These are phyloP conservation scores for Setomelanomma holmii DNA, from an alignment of 2,329 filamentous ascomycete genomes.

Conservation along the genomic window DNA sequence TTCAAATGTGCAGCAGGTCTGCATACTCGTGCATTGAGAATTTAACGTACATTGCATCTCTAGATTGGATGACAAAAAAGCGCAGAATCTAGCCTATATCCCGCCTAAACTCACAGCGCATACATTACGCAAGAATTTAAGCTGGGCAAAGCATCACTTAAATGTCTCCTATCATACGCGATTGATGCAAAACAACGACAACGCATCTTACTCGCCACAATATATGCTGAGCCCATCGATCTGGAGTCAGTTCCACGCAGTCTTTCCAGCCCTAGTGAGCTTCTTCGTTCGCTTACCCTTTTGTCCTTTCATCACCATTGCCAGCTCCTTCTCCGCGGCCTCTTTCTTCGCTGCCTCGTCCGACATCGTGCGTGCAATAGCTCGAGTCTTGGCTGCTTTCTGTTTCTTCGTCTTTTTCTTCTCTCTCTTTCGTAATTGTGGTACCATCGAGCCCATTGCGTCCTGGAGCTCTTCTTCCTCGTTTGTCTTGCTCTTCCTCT, in stretches of 20 bases:
- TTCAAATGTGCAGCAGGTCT: too few relatives aligned
- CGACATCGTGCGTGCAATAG: neutral
- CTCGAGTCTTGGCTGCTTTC: neutral
- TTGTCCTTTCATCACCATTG: neutral
- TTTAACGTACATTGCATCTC: too few relatives aligned
- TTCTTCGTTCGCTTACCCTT: neutral
- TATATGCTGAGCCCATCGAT: too few relatives aligned
- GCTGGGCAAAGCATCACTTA: too few relatives aligned
- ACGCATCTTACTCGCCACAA: too few relatives aligned
- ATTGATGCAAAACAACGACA: too few relatives aligned
- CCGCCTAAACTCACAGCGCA: too few relatives aligned
- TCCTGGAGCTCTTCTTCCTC: neutral
- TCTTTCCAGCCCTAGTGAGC: neutral
- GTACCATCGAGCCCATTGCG: neutral
- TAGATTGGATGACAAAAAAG: too few relatives aligned
- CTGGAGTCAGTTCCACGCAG: neutral
- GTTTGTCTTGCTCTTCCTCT: neutral
- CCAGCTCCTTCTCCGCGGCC: neutral
- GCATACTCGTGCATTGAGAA: too few relatives aligned
- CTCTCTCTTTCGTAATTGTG: neutral
- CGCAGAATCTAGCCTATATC: too few relatives aligned
- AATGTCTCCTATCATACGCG: too few relatives aligned
- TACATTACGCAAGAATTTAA: too few relatives aligned
- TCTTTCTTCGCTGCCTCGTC: neutral
- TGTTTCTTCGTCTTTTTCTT: constrained; percentile 1